These are phyloP conservation scores for Aspergillus aculeatus DNA, from an alignment of 2,329 filamentous ascomycete genomes.

Conservation along the genomic window DNA sequence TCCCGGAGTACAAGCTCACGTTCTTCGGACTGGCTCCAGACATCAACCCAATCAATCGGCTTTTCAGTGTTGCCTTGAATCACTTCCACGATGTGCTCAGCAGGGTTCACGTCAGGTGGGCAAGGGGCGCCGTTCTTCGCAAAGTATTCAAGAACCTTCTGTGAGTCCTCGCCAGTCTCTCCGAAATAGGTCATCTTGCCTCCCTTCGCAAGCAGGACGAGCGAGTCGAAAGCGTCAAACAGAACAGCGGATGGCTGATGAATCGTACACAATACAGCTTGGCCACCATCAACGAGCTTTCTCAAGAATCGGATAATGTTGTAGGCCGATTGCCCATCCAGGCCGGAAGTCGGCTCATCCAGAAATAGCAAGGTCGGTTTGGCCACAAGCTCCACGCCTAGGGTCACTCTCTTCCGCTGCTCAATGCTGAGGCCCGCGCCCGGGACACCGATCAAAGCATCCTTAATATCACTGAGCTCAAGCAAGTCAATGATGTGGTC, in stretches of 20 bases:
- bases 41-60: conserved; percentile 33
- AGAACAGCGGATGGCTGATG: conserved; percentile 68
- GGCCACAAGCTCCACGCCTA: conserved; percentile 60
- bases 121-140: conserved; percentile 55
- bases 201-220: conserved; percentile 64
- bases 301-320: conserved; percentile 60
- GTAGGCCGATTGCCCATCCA: conserved; percentile 65
- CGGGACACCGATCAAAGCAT: conserved; percentile 59
- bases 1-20: conserved; percentile 25
- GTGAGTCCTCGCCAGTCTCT: conserved; percentile 47
- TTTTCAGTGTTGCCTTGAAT: conserved; percentile 29
- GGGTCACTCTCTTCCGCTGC: conserved; percentile 63
- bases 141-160: conserved; percentile 49
- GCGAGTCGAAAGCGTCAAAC: conserved; percentile 65
- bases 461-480: conserved; percentile 63
- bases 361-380: conserved; percentile 62
- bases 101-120: conserved; percentile 53
- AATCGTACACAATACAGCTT: conserved; percentile 66
- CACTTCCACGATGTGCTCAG: conserved; percentile 47
- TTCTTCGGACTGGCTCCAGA: conserved; percentile 33
- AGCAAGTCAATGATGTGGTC: conserved; percentile 65
- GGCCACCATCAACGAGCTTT: conserved; percentile 64
- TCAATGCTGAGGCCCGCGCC: conserved; percentile 63
- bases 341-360: conserved; percentile 61
- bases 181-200: conserved; percentile 68